Base-by-base conservation (phyloP, 441 rosid genomes). In the Bruguiera hainesii region DNA sequence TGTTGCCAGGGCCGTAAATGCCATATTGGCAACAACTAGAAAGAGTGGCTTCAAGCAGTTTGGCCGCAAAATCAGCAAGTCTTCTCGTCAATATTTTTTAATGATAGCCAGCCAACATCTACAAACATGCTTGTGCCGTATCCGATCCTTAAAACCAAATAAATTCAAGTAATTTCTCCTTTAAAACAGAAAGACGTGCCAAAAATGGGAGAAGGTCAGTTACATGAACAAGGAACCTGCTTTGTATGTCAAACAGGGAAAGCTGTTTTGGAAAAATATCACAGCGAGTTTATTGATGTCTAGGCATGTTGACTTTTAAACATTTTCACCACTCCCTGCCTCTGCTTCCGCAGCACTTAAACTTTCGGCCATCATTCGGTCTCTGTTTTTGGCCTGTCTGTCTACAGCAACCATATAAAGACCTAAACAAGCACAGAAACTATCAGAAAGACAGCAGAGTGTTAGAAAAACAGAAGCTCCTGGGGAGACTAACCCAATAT, bases 391-490 rank as follows among this genome's bases (percentile, higher is more conserved):
- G 35, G 74, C 71, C 81, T 91, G 97, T 75, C 97, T 89, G 50
- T 94, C 93, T 35, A 75, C 89, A 28, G 83, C 87, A 71, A 89
- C 97, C 96, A 89, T 89, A 77, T 89, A 94, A 31, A 91, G 73
- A 74, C 96, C 97, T 91, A 67, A 19, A 66, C 37, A 73, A 55
- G 52, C 48, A 42, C 51, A 56, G n/a, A 50, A 68, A 31, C 60
- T 55, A 53, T 57, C 29, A 61, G 68, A 28, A 60, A 51, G 29
- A 2, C 0, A 8, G 48, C 16, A 6, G 28, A 8, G 0, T 59
- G 18, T 18, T 6, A 18, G 28, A 61, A 35, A 52, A 7, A 26
- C 28, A 29, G 33, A 65, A 53, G 53, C 30, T n/a, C 13, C 15
- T 19, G 7, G 56, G 29, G 62, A 10, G 13, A 61, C 53, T 13